Conservation (phyloP, 495 filamentous ascomycete species). For the Cryomyces antarcticus region DNA sequence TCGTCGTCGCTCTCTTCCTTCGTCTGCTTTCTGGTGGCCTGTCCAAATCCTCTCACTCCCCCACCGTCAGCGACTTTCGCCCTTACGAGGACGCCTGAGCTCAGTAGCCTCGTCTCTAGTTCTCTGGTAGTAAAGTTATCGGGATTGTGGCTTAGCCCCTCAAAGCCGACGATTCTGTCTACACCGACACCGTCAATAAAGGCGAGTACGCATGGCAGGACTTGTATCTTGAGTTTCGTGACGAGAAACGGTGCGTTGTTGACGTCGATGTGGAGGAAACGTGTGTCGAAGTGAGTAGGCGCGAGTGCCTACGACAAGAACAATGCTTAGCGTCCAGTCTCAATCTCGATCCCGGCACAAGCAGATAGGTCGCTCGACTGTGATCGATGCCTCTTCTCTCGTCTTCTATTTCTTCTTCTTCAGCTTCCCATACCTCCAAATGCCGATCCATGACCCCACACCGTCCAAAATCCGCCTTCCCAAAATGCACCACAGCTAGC, state of each 20-base stretch:
- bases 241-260: conserved; percentile 56
- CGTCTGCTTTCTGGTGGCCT: conserved; percentile 15
- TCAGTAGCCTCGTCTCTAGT: conserved; percentile 42
- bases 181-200: conserved; percentile 48
- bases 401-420: neutral
- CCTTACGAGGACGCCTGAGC: conserved; percentile 35
- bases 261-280: conserved; percentile 49
- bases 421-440: conserved; percentile 23
- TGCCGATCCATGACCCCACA: conserved; percentile 51
- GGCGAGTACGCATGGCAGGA: conserved; percentile 56
- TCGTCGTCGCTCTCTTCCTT: conserved; percentile 14
- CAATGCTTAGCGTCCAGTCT: too few species aligned
- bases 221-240: conserved; percentile 44
- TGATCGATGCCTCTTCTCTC: too few species aligned
- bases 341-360: too few species aligned
- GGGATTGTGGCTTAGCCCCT: conserved; percentile 38
- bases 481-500: conserved; percentile 53
- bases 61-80: conserved; percentile 28
- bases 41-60: conserved; percentile 9
- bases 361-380: too few species aligned
- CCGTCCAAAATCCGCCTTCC: conserved; percentile 51
- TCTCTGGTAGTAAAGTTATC: conserved; percentile 42
- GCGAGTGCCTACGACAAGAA: conserved; percentile 25
- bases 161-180: conserved; percentile 57
- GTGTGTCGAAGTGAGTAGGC: conserved; percentile 42